Percentiles rank a stretch among this genome's conserved stretches.
Conservation (phyloP, 495 filamentous ascomycete species). For the Penicillium paxilli region DNA sequence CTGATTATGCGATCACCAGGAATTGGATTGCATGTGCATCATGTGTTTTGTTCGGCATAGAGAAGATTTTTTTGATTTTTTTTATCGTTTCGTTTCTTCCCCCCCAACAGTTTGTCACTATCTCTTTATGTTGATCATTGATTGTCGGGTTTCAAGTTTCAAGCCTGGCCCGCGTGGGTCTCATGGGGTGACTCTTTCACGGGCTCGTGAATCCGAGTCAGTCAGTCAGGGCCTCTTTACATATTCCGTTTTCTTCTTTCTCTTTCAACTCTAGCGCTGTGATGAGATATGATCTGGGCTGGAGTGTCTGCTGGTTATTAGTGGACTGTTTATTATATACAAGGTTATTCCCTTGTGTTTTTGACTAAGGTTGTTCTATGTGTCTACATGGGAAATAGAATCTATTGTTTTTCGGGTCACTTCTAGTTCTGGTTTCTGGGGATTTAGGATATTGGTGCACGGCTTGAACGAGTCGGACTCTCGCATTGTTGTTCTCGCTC, state of each 20-base stretch:
- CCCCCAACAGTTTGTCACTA: neutral
- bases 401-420: neutral
- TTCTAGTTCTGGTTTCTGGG: neutral
- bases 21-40: constrained; percentile 3
- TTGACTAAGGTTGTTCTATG: neutral
- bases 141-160: neutral
- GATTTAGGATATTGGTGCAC: too few relatives aligned
- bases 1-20: neutral
- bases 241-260: neutral
- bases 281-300: neutral
- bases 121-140: neutral
- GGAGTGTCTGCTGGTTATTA: neutral
- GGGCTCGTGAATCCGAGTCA: too few relatives aligned
- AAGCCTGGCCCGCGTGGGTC: too few relatives aligned
- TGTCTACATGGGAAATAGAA: neutral
- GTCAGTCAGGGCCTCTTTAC: too few relatives aligned
- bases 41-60: constrained; percentile 2
- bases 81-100: neutral
- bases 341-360: neutral
- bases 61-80: neutral
- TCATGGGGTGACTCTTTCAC: too few relatives aligned
- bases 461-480: too few relatives aligned
- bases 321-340: neutral
- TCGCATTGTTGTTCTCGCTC: too few relatives aligned
- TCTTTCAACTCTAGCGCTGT: neutral